These are phyloP conservation scores for Rhizopogon parksii DNA, from an alignment of 1,284 basidiomycete species.

Conservation along the genomic window DNA sequence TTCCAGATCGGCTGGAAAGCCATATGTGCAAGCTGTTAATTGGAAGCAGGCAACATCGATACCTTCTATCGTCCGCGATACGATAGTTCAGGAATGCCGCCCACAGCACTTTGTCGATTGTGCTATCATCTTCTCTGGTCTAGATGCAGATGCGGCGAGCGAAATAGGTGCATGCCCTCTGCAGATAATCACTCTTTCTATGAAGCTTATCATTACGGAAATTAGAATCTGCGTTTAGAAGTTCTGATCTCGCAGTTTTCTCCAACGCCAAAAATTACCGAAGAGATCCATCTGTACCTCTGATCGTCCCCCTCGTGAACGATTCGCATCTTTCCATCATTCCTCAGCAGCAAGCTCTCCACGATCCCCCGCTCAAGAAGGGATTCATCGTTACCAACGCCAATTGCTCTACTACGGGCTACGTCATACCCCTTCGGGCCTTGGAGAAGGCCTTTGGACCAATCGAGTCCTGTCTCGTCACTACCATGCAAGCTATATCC, in stretches of 20 bases:
- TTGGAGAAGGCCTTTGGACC: constrained; percentile 92
- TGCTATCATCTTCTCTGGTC: constrained; percentile 87
- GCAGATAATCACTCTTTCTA: not conserved
- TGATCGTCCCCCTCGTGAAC: constrained; percentile 97
- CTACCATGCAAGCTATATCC: constrained; percentile 97
- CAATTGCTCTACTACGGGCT: constrained; percentile 95
- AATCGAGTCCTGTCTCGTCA: constrained; percentile 84
- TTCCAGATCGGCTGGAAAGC: constrained; percentile 80
- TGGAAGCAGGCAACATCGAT: constrained; percentile 91
- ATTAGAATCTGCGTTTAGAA: constrained; percentile 81
- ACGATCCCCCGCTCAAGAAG: constrained; percentile 66
- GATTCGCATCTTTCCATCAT: constrained; percentile 82
- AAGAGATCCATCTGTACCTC: constrained; percentile 89
- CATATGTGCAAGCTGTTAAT: constrained; percentile 70
- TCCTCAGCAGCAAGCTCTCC: constrained; percentile 70
- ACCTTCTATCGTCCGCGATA: constrained; percentile 59
- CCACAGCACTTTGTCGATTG: constrained; percentile 79
- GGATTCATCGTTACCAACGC: constrained; percentile 99
- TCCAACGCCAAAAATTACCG: constrained; percentile 98
- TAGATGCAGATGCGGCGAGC: constrained; percentile 92
- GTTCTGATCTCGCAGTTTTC: constrained; percentile 88
- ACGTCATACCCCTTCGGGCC: constrained; percentile 88
- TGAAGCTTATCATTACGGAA: constrained; percentile 1
- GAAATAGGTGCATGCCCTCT: constrained; percentile 69
- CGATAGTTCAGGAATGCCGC: constrained; percentile 76